phyloP scores from a whole-genome alignment of 1,139 yeast species.

The Nematodospora anomalae region DNA sequence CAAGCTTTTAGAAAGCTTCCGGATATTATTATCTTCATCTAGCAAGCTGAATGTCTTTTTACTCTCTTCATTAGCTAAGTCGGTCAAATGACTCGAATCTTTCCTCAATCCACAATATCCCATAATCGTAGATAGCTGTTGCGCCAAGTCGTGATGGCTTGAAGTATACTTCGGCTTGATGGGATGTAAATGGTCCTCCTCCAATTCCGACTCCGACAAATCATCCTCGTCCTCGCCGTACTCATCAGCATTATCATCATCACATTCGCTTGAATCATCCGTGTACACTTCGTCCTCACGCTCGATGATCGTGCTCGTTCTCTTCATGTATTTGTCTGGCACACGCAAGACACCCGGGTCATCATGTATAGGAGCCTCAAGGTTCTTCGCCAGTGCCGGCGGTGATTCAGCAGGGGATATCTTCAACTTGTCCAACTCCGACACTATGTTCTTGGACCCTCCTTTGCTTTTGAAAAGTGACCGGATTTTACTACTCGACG shows the following conservation, averaged over 20 bases:
- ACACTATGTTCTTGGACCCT: not conserved
- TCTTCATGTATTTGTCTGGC: conserved; percentile 12
- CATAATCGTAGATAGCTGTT: conserved; percentile 32
- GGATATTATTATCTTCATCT: conserved; percentile 23
- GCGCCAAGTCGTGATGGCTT: conserved; percentile 17
- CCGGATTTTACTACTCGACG: conserved; percentile 6
- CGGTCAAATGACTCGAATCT: conserved; percentile 18
- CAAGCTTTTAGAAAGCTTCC: conserved; percentile 23
- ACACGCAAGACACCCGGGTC: too few species aligned
- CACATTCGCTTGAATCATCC: conserved; percentile 26
- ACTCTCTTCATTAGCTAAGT: conserved; percentile 32
- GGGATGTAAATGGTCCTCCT: conserved; percentile 28
- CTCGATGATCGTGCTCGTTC: conserved; percentile 26
- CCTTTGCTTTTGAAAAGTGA: conserved; percentile 6
- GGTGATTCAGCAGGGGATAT: not conserved
- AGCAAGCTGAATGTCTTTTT: conserved; percentile 32
- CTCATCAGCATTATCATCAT: conserved; percentile 20
- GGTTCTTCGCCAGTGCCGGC: not conserved
- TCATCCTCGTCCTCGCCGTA: conserved; percentile 22
- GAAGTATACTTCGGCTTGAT: conserved; percentile 21
- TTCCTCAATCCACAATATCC: conserved; percentile 33
- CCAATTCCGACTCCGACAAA: conserved; percentile 23
- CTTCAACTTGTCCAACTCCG: conserved; percentile 1
- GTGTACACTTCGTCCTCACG: conserved; percentile 22
- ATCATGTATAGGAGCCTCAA: too few species aligned